phyloP scores from a whole-genome alignment of 345 rosid species.

The Populus euphratica region DNA sequence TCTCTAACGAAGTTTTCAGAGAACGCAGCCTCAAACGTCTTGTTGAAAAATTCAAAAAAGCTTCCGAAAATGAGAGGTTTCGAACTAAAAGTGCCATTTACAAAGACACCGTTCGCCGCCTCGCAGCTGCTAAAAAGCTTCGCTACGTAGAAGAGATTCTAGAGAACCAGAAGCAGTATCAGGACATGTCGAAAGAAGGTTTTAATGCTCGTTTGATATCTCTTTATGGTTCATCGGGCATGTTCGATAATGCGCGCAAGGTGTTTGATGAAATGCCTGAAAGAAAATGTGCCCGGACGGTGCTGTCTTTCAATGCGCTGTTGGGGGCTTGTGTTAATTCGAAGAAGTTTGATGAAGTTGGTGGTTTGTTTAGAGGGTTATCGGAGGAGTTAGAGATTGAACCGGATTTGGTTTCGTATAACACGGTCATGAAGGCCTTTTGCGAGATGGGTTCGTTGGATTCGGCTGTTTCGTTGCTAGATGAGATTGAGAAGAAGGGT shows the following conservation, averaged over 20 bases:
- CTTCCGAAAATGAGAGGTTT: slow-evolving; percentile 45
- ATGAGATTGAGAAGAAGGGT: slow-evolving; percentile 63
- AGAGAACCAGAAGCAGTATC: slow-evolving; percentile 64
- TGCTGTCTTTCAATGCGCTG: slow-evolving; percentile 60
- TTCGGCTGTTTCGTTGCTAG: slow-evolving; percentile 39
- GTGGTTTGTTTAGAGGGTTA: slow-evolving; percentile 44
- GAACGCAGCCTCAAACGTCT: slow-evolving; percentile 57
- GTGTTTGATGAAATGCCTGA: slow-evolving; percentile 74
- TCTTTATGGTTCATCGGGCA: slow-evolving; percentile 48
- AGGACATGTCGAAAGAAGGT: slow-evolving; percentile 55
- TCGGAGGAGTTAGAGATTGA: slow-evolving; percentile 45
- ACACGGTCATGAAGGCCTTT: slow-evolving; percentile 54
- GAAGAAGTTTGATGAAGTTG: slow-evolving; percentile 45
- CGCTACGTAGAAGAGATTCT: slow-evolving; percentile 52
- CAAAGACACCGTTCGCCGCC: slow-evolving; percentile 53
- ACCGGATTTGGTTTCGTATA: slow-evolving; percentile 52
- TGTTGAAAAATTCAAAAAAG: slow-evolving; percentile 59
- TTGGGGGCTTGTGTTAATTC: slow-evolving; percentile 36
- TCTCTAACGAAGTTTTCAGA: slow-evolving; percentile 27
- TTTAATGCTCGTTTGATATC: slow-evolving; percentile 51
- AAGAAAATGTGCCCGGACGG: slow-evolving; percentile 48
- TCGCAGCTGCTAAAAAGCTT: slow-evolving; percentile 46
- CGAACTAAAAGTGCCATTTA: slow-evolving; percentile 49
- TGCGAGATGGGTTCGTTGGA: slow-evolving; percentile 51
- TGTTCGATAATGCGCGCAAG: slow-evolving; percentile 62